phyloP scores from a whole-genome alignment of 2,329 filamentous ascomycete genomes.

The Fusarium torreyae region DNA sequence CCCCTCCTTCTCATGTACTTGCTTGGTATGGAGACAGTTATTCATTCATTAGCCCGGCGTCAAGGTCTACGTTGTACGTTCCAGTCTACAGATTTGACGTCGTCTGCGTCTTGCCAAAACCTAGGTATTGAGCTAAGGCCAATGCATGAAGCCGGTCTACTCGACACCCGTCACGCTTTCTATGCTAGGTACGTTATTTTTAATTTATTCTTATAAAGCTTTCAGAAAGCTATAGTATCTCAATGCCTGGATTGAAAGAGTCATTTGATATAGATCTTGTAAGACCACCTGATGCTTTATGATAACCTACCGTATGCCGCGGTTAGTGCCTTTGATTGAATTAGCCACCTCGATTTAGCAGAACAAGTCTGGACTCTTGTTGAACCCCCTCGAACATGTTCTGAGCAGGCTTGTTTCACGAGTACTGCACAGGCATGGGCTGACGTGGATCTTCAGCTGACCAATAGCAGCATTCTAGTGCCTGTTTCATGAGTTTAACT shows the following conservation, averaged over 20 bases:
- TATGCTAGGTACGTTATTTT: too few relatives aligned
- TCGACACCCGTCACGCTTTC: too few relatives aligned
- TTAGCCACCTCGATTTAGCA: too few relatives aligned
- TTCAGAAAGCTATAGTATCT: too few relatives aligned
- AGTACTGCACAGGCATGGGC: slow-evolving; percentile 38
- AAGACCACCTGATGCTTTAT: too few relatives aligned
- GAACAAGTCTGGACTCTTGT: too few relatives aligned
- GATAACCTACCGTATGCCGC: too few relatives aligned
- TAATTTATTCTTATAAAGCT: too few relatives aligned
- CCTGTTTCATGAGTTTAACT: slow-evolving; percentile 37
- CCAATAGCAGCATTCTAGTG: slow-evolving; percentile 37
- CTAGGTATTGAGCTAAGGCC: not conserved
- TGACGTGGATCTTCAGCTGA: slow-evolving; percentile 15
- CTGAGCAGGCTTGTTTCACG: slow-evolving; percentile 38
- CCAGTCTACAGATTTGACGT: slow-evolving; percentile 16
- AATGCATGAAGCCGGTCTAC: too few relatives aligned
- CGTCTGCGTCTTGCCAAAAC: not conserved
- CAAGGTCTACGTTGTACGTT: slow-evolving; percentile 21
- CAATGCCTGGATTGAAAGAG: too few relatives aligned
- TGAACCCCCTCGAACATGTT: not conserved
- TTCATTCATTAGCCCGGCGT: slow-evolving; percentile 2
- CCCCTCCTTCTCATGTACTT: slow-evolving; percentile 10
- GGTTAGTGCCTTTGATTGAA: too few relatives aligned
- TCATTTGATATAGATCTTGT: too few relatives aligned
- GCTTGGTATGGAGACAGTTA: slow-evolving; percentile 1